These are phyloP conservation scores for Lathyrus sativus DNA, from an alignment of 306 rosid species.

Conservation along the genomic window DNA sequence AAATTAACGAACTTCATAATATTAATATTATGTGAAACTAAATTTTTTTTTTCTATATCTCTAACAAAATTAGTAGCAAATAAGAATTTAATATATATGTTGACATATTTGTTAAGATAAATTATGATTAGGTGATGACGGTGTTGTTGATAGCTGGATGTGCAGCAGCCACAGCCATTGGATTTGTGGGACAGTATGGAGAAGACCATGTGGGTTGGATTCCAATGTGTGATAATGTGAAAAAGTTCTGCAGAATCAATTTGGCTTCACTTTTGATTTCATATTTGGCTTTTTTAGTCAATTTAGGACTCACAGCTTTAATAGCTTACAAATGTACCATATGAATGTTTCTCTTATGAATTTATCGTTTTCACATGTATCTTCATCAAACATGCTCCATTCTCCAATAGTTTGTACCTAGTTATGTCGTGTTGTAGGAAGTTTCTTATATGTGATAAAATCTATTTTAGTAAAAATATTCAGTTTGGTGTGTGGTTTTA, in stretches of 20 bases:
- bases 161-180: slow-evolving; percentile 67
- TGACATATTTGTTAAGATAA: background rate
- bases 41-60: no score
- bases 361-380: background rate
- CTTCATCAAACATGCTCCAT: background rate
- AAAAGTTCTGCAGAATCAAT: slow-evolving; percentile 58
- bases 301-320: slow-evolving; percentile 48
- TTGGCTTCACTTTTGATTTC: slow-evolving; percentile 48
- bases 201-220: slow-evolving; percentile 57
- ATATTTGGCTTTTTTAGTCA: slow-evolving; percentile 56
- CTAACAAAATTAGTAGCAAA: no score
- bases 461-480: background rate
- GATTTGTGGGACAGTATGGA: slow-evolving; percentile 67
- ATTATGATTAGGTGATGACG: slow-evolving; percentile 52
- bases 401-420: background rate
- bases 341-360: slow-evolving; percentile 7
- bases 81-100: no score
- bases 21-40: no score
- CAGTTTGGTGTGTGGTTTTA: slow-evolving; percentile 8
- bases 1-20: no score
- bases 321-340: slow-evolving; percentile 45
- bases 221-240: slow-evolving; percentile 53
- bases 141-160: slow-evolving; percentile 63
- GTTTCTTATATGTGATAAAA: background rate
- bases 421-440: background rate